phyloP scores from a whole-genome alignment of 805 yeast genomes.

The Kluyveromyces lactis region DNA sequence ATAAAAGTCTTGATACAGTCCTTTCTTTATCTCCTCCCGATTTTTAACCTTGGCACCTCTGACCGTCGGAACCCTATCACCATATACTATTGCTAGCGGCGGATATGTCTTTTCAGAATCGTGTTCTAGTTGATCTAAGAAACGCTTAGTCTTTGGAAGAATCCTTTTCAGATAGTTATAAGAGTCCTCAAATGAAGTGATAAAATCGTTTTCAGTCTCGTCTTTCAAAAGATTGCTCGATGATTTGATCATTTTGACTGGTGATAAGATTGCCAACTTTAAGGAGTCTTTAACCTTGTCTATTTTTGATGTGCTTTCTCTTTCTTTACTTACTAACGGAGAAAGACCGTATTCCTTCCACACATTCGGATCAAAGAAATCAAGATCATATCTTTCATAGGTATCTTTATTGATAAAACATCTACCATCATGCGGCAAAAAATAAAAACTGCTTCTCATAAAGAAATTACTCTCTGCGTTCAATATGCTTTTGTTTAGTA shows the following conservation, averaged over 20 bases:
- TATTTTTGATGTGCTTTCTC: constrained; percentile 11
- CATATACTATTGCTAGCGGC: constrained; percentile 76
- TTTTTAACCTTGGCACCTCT: constrained; percentile 66
- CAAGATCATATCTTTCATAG: constrained; percentile 51
- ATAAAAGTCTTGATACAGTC: constrained; percentile 65
- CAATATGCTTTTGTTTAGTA: constrained; percentile 63
- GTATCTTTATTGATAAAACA: constrained; percentile 61
- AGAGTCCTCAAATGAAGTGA: constrained; percentile 41
- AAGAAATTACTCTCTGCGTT: constrained; percentile 78
- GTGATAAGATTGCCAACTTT: constrained; percentile 11
- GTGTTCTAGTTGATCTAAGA: constrained; percentile 46
- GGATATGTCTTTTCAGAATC: constrained; percentile 55
- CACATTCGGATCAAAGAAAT: constrained; percentile 69
- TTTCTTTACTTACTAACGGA: constrained; percentile 51
- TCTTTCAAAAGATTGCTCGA: constrained; percentile 4
- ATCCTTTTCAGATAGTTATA: constrained; percentile 57
- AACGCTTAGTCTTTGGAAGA: constrained; percentile 50
- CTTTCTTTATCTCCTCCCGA: constrained; percentile 53
- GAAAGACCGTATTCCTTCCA: constrained; percentile 74
- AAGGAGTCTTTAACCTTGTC: constrained; percentile 8
- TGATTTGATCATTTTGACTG: constrained; percentile 8
- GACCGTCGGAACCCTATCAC: constrained; percentile 76
- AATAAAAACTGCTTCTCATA: constrained; percentile 78
- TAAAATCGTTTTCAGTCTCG: constrained; percentile 14
- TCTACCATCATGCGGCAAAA: constrained; percentile 68